phyloP scores from a whole-genome alignment of 257 asterid genomes.

The Solanum arcanum region DNA sequence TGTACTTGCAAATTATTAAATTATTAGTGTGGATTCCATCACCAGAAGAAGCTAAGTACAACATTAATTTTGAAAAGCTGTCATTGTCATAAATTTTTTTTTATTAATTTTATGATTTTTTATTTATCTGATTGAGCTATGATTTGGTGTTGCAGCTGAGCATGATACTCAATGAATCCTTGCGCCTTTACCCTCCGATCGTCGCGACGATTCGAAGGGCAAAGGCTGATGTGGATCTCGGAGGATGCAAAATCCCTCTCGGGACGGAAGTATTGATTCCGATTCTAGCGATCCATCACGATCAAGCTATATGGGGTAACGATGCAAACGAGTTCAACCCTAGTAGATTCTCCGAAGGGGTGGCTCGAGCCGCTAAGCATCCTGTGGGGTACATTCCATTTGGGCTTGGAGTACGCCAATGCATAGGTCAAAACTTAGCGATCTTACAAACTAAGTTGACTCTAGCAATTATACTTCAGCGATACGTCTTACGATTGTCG shows the following conservation, averaged over 20 bases:
- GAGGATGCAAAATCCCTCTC: conserved; percentile 26
- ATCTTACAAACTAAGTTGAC: conserved; percentile 30
- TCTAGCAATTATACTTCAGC: conserved; percentile 24
- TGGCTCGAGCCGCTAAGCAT: conserved; percentile 28
- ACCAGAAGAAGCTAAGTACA: background rate
- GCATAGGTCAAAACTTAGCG: conserved; percentile 35
- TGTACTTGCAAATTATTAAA: background rate
- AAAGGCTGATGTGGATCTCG: conserved; percentile 29
- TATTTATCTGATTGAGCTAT: background rate
- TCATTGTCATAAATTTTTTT: background rate
- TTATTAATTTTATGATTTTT: background rate
- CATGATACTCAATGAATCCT: conserved; percentile 33
- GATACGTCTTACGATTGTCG: conserved; percentile 17
- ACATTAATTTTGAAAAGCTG: background rate
- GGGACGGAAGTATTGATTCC: conserved; percentile 36
- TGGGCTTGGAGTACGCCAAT: conserved; percentile 35
- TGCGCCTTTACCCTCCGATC: conserved; percentile 35
- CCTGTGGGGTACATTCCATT: conserved; percentile 30
- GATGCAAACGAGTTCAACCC: conserved; percentile 38
- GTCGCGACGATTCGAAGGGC: conserved; percentile 36
- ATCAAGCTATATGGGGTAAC: conserved; percentile 27
- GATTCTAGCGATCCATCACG: conserved; percentile 39
- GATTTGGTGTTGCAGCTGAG: conserved; percentile 13
- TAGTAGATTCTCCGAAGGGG: conserved; percentile 22
- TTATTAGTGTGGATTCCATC: background rate